These are phyloP conservation scores for Salicornia ramosissima DNA, from an alignment of 148 eudicot genomes.

Conservation along the genomic window DNA sequence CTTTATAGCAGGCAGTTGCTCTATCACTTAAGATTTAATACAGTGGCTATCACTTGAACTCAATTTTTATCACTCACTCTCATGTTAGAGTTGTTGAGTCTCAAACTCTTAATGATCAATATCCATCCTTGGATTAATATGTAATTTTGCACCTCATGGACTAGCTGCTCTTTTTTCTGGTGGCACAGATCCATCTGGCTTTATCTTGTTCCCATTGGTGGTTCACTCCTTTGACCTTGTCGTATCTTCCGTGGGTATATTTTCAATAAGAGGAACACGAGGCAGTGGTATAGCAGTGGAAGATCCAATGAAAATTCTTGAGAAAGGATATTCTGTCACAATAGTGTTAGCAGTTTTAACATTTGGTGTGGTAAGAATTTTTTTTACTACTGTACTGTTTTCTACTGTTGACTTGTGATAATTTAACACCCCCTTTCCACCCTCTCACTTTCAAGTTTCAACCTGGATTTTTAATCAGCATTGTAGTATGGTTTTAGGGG, in stretches of 20 bases:
- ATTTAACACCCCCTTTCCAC: too few species aligned
- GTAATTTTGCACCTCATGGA: constrained; percentile 6
- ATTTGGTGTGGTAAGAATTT: constrained; percentile 73
- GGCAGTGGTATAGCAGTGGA: constrained; percentile 55
- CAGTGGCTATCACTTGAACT: not conserved
- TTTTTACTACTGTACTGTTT: not conserved
- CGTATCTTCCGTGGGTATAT: constrained; percentile 88
- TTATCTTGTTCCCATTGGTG: constrained; percentile 96
- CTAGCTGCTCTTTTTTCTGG: constrained; percentile 24
- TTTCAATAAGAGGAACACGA: constrained; percentile 81
- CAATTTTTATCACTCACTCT: not conserved
- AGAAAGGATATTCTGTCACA: constrained; percentile 92
- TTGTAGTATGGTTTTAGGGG: not conserved
- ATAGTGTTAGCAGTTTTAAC: constrained; percentile 81
- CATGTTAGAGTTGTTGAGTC: too few species aligned
- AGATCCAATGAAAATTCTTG: constrained; percentile 93
- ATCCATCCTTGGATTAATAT: not conserved
- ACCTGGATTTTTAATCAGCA: not conserved
- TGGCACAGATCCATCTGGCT: constrained; percentile 93
- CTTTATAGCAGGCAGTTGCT: not conserved
- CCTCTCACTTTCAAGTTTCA: too few species aligned
- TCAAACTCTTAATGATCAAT: not conserved
- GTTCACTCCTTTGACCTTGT: constrained; percentile 95
- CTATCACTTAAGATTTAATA: not conserved
- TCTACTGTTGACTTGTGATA: too few species aligned